Conservation (phyloP, 768 basidiomycete genomes). For the Suillus luteus region DNA sequence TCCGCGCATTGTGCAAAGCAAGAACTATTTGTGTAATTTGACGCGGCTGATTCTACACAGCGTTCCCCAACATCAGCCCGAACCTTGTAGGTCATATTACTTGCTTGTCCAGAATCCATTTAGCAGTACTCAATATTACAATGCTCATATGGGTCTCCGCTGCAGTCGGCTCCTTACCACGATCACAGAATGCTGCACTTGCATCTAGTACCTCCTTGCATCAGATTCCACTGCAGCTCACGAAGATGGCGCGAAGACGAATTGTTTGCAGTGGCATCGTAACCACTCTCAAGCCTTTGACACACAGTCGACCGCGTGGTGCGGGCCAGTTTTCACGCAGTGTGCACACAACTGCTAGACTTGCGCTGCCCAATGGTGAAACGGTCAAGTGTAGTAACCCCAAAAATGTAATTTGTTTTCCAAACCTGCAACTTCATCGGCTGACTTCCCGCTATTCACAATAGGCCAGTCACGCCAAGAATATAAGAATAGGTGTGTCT, state of each 20-base stretch:
- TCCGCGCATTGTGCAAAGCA: conserved; percentile 1
- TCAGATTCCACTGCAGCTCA: neutral
- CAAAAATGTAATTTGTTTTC: neutral
- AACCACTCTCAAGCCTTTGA: neutral
- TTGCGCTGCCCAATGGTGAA: too few relatives aligned
- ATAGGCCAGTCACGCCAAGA: neutral
- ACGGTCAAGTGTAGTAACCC: neutral
- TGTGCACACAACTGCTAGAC: neutral
- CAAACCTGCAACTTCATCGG: too few relatives aligned
- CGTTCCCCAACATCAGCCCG: neutral
- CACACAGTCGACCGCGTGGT: neutral
- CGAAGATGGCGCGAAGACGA: neutral
- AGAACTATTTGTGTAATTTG: neutral
- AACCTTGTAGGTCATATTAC: neutral
- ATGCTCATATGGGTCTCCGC: neutral
- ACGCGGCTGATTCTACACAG: neutral
- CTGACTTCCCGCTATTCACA: neutral
- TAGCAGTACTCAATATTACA: neutral
- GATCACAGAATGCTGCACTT: neutral
- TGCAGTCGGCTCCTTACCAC: neutral
- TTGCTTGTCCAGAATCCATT: neutral
- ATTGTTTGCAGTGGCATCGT: neutral
- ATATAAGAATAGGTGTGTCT: neutral
- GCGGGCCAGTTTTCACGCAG: neutral
- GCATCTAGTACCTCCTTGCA: neutral